Evolutionary conservation across 2,329 filamentous ascomycete species (phyloP).

Genomic region (Fusarium pininemorale): DNA sequence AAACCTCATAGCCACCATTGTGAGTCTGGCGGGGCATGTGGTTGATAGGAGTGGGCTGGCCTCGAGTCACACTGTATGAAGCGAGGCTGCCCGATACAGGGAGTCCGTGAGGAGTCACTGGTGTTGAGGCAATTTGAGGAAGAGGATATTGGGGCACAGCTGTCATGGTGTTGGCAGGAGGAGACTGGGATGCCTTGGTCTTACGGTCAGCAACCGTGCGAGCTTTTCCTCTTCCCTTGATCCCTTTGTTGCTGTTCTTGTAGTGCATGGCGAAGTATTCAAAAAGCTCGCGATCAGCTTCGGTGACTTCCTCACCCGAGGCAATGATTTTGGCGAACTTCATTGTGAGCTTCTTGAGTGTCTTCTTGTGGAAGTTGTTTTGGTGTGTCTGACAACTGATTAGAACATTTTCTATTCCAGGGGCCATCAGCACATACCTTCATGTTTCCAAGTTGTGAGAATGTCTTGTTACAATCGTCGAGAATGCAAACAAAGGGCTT

Average conservation of each 20-base stretch:
- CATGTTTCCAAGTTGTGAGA: constrained; percentile 90
- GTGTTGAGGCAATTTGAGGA: constrained; percentile 40
- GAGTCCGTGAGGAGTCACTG: constrained; percentile 39
- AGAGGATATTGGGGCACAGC: constrained; percentile 39
- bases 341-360: constrained; percentile 72
- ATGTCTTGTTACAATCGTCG: constrained; percentile 85
- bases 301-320: constrained; percentile 65
- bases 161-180: constrained; percentile 24
- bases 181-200: constrained; percentile 42
- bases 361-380: constrained; percentile 89
- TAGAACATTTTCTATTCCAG: background rate
- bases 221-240: constrained; percentile 93
- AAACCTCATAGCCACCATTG: constrained; percentile 53
- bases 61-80: constrained; percentile 47
- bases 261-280: constrained; percentile 88
- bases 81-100: constrained; percentile 44
- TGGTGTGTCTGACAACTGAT: constrained; percentile 74
- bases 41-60: constrained; percentile 39
- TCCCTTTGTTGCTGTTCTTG: constrained; percentile 98
- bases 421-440: constrained; percentile 67
- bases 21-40: constrained; percentile 46
- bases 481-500: constrained; percentile 86
- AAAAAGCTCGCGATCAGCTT: constrained; percentile 78
- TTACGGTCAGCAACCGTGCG: constrained; percentile 65
- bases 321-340: constrained; percentile 72